Evolutionary conservation across 2,329 filamentous ascomycete species (phyloP), one percentile per base, ranked within the genome.

Genomic region (Fusarium illudens): DNA sequence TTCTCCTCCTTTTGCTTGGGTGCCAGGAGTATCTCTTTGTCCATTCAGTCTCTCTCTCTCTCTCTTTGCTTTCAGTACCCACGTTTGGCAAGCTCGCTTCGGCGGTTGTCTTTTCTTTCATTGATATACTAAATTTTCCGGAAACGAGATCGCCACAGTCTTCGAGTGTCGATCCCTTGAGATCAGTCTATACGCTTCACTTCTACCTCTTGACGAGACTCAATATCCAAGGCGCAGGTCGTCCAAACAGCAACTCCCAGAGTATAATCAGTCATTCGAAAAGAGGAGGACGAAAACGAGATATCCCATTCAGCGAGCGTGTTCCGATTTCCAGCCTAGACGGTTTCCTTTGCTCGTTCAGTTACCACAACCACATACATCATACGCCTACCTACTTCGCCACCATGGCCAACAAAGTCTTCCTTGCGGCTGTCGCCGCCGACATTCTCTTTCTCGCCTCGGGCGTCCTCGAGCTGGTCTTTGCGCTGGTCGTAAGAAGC

Each of bases 341-440:
- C 27, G 37, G 46, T 39, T 42, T 54, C 48, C 30, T 54, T 51
- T 36, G n/a, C 53, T 29, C 36, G n/a, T 51, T 51, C 19, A n/a
- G 22, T 52, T 44, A 25, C 51, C n/a, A n/a, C n/a, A n/a, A n/a
- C n/a, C n/a, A n/a, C n/a, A n/a, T 33, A 11, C 19, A 33, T n/a
- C 12, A 36, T 49, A 51, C 33, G 30, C 25, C 42, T 34, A 32
- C 30, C 48, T 32, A n/a, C 39, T 52, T 57, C 25, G 44, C 42
- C 64, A 73, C 57, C 19, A 88, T 88, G 86, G 81, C 80, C 61
- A 87, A 85, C 81, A 86, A 84, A 70, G 80, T 88, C 64, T 82
- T 87, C 62, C 68, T 82, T 67, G 77, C 83, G 68, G 85, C 85
- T 60, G 73, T 86, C 67, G 76, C 75, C 67, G 77, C 80, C 73